phyloP scores from a whole-genome alignment of 164 flowering plant genomes.

The Nymphaea colorata region DNA sequence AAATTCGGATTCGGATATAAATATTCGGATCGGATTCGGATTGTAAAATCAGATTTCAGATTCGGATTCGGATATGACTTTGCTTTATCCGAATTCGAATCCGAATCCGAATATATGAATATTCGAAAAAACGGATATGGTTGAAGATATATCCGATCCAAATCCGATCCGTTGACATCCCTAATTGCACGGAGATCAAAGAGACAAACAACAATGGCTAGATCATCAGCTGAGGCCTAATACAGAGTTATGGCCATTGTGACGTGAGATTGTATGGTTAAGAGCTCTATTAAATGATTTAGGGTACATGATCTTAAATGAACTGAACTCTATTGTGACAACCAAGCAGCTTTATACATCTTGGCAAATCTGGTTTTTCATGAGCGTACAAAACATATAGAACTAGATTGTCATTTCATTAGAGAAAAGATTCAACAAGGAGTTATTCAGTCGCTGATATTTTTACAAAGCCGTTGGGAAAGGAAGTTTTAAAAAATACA shows the following conservation, averaged over 20 bases:
- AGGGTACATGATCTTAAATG: not conserved
- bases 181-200: not conserved
- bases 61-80: too few relatives aligned
- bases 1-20: too few relatives aligned
- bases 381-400: not conserved
- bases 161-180: too few relatives aligned
- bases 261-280: not conserved
- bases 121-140: too few relatives aligned
- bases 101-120: too few relatives aligned
- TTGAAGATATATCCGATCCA: too few relatives aligned
- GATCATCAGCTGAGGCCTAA: not conserved
- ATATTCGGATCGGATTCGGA: too few relatives aligned
- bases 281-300: not conserved
- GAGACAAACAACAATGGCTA: not conserved
- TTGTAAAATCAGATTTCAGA: too few relatives aligned
- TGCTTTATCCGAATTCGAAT: too few relatives aligned
- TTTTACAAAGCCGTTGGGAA: not conserved
- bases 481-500: not conserved
- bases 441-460: not conserved
- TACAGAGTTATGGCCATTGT: not conserved
- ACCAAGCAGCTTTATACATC: not conserved
- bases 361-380: not conserved
- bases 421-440: not conserved
- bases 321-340: not conserved
- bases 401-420: not conserved